These are phyloP conservation scores for Colletotrichum paranaense DNA, from an alignment of 2,329 filamentous ascomycete genomes.

Conservation along the genomic window DNA sequence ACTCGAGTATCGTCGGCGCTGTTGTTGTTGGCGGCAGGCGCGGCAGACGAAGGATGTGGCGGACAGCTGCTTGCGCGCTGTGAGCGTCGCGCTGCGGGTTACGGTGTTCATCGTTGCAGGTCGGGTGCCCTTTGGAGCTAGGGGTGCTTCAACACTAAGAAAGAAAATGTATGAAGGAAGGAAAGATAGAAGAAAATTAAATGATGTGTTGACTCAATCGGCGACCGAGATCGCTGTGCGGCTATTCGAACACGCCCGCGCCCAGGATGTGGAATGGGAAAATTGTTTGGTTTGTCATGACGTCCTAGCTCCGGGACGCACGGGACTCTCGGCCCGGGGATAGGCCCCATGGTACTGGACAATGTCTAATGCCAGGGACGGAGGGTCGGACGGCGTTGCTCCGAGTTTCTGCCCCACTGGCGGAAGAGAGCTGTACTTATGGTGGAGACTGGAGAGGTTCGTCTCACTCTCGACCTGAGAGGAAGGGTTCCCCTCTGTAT, in stretches of 20 bases:
- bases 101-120: conserved; percentile 13
- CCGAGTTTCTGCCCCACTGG: neutral
- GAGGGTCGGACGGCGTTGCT: neutral
- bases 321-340: conserved; percentile 7
- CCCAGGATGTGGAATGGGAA: neutral
- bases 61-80: conserved; percentile 21
- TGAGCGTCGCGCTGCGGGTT: conserved; percentile 13
- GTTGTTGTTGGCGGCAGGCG: conserved; percentile 43
- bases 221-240: conserved; percentile 4
- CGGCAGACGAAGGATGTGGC: conserved; percentile 41
- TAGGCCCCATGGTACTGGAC: no score
- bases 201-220: neutral
- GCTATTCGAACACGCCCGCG: neutral
- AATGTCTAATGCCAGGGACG: conserved; percentile 1
- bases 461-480: neutral
- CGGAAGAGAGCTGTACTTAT: neutral
- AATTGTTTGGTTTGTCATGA: conserved; percentile 34
- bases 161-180: neutral
- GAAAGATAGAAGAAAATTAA: no score
- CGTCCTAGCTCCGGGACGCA: conserved; percentile 21
- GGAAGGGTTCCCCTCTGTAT: neutral
- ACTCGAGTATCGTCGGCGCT: conserved; percentile 42
- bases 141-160: no score
- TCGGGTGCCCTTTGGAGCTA: neutral
- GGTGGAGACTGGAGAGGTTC: neutral